phyloP scores from a whole-genome alignment of 805 yeast species.

The Lachancea cidri region DNA sequence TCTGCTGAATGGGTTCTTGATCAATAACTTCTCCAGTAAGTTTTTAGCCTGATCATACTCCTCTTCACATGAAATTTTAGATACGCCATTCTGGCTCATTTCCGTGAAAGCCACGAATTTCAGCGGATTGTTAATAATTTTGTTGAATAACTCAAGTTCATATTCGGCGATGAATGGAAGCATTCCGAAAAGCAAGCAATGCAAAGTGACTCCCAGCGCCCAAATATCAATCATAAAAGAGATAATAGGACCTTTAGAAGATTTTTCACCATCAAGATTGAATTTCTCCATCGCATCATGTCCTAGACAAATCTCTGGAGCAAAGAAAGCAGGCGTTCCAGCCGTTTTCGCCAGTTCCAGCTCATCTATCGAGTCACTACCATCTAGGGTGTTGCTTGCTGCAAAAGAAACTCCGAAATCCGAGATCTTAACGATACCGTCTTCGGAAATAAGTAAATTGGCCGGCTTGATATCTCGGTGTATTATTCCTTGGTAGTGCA shows the following conservation, averaged over 20 bases:
- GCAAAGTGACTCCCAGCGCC: slow-evolving; percentile 93
- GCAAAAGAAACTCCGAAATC: slow-evolving; percentile 96
- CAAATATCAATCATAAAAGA: slow-evolving; percentile 90
- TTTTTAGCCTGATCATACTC: slow-evolving; percentile 47
- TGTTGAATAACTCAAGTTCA: slow-evolving; percentile 64
- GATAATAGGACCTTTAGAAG: slow-evolving; percentile 44
- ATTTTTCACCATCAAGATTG: slow-evolving; percentile 17
- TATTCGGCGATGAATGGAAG: slow-evolving; percentile 86
- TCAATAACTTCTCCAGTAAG: slow-evolving; percentile 54
- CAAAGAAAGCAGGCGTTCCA: slow-evolving; percentile 95
- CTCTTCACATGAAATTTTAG: slow-evolving; percentile 30
- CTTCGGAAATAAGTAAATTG: slow-evolving; percentile 65
- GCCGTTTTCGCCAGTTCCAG: slow-evolving; percentile 91
- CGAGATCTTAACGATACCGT: slow-evolving; percentile 80
- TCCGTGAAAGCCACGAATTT: slow-evolving; percentile 46
- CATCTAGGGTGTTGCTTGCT: slow-evolving; percentile 13
- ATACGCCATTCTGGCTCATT: slow-evolving; percentile 26
- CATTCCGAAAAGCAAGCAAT: slow-evolving; percentile 79
- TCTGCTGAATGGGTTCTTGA: slow-evolving; percentile 65
- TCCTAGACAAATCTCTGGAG: slow-evolving; percentile 84
- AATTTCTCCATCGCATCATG: slow-evolving; percentile 24
- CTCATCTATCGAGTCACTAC: slow-evolving; percentile 41
- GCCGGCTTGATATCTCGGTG: slow-evolving; percentile 98
- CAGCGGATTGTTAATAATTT: slow-evolving; percentile 60
- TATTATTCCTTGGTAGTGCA: slow-evolving; percentile 84